Base-by-base conservation (phyloP, 2,329 filamentous ascomycete genomes). In the Botrytis elliptica region DNA sequence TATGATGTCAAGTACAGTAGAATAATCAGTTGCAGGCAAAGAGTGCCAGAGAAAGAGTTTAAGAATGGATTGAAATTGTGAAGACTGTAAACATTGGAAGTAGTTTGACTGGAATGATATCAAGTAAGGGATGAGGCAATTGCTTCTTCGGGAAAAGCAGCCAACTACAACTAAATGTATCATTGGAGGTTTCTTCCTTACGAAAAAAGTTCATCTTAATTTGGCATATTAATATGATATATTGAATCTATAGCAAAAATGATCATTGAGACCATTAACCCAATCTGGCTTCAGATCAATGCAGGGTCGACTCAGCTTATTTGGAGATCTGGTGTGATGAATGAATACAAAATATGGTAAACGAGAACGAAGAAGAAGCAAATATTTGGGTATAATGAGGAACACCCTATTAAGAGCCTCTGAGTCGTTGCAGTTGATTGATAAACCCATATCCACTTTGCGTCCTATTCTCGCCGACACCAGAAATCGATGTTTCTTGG, bases 371-470 rank as follows among this genome's bases (percentile, higher is more conserved):
- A 68, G 25, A 16, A 22, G 20, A 42, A 42, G 49, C 16, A 25
- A 42, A 7, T 42, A 16, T 44, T 44, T 40, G 52, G 14, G 52
- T 63, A 46, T 70, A 44, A 33, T 33, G 36, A 59, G 33, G 46
- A 25, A 6, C 18, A 36, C 29, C 33, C 74, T 77, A 80, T 75
- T 73, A 77, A 59, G 79, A 77, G 49, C 81, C 80, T 71, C 81
- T 70, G n/a, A 82, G 75, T 73, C 80, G 80, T 74, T 82, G 81
- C 59, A 82, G 71, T 68, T 81, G 81, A 70, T 77, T 81, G 62
- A 82, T 78, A 60, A 82, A 81, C 62, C 81, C 81, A 77, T 79
- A 82, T n/a, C 80, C 79, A 67, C 78, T 75, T 57, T 77, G 77
- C 60, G 76, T 66, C 62, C 76, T 80, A 55, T 57, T 75, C 67